Evolutionary conservation across 108 stramenopile species (phyloP), one percentile per base, ranked within the genome.

Genomic region (Nitzschia sp.): DNA sequence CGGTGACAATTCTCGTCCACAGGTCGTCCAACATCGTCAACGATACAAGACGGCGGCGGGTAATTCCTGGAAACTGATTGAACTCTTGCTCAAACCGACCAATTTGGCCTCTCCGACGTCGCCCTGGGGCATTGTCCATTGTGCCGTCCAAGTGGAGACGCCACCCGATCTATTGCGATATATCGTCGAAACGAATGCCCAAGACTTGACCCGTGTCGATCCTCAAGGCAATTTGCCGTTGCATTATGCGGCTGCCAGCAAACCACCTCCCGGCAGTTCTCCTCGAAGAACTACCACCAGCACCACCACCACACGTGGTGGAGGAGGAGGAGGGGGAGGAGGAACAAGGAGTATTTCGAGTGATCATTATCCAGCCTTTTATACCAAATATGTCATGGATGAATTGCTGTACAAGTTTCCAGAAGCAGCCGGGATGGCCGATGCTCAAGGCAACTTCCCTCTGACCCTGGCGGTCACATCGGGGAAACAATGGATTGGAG

Each of bases 401-500:
- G 90, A 91, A 68, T 73, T 94, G 55, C 68, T 94, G 2, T 91
- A 94, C 53, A 87, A 89, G 52, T 94, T 85, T 62, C 92, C 92
- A 0, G 88, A 89, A 45, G 92, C 82, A 32, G 92, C 92, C 0
- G 60, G 71, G 11, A 82, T 85, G 31, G 47, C 66, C 0, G 85
- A 94, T 59, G 69, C 67, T 0, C 68, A 84, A 8, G 89, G 88
- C 28, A 61, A 70, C 13, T 88, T 81, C 30, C 92, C 92, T 4
- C 77, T 94, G 23, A 78, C 77, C 2, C 56, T 91, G 67, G 92
- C 92, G 1, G 80, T 93, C 29, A 67, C 85, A 53, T 32, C 62
- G n/a, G 83, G 91, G 5, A 93, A 93, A 66, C 87, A 85, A 70
- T 93, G 89, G 89, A 93, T 93, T 76, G 92, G 89, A 16, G 92